phyloP scores from a whole-genome alignment of 768 basidiomycete genomes.

The Multifurca ochricompacta region DNA sequence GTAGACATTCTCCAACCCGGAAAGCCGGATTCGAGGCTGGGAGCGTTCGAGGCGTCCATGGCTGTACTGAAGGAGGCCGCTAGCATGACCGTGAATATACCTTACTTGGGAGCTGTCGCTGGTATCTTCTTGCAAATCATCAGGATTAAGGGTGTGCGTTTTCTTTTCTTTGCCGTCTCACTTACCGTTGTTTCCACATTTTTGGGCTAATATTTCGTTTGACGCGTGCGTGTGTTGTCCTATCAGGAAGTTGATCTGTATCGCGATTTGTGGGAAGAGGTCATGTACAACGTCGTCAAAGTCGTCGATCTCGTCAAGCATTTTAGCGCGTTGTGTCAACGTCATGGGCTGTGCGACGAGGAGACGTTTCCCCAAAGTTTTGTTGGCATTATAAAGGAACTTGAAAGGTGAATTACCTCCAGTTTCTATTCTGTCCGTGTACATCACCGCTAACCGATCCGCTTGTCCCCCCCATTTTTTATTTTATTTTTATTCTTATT shows the following conservation, averaged over 20 bases:
- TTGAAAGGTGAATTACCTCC: neutral
- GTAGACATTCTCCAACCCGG: neutral
- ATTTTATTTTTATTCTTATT: neutral
- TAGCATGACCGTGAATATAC: neutral
- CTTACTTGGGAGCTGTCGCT: slow-evolving; percentile 10
- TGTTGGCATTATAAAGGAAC: neutral
- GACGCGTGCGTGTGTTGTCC: neutral
- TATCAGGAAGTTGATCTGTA: slow-evolving; percentile 15
- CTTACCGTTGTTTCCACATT: no score
- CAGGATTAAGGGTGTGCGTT: slow-evolving; percentile 13
- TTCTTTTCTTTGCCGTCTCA: neutral
- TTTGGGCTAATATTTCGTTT: neutral
- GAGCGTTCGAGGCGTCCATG: slow-evolving; percentile 3
- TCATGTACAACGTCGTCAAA: slow-evolving; percentile 11
- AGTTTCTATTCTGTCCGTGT: neutral
- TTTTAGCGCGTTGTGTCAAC: neutral
- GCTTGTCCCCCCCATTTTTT: no score
- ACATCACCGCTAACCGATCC: no score
- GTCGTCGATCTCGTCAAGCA: slow-evolving; percentile 8
- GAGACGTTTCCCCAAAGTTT: slow-evolving; percentile 5
- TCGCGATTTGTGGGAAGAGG: slow-evolving; percentile 9
- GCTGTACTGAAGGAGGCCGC: slow-evolving; percentile 5
- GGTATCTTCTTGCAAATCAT: slow-evolving; percentile 4
- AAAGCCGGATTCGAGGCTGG: neutral
- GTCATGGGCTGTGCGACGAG: slow-evolving; percentile 3